These are phyloP conservation scores for Yamadazyma endophytica DNA, from an alignment of 805 yeast genomes.

Conservation along the genomic window DNA sequence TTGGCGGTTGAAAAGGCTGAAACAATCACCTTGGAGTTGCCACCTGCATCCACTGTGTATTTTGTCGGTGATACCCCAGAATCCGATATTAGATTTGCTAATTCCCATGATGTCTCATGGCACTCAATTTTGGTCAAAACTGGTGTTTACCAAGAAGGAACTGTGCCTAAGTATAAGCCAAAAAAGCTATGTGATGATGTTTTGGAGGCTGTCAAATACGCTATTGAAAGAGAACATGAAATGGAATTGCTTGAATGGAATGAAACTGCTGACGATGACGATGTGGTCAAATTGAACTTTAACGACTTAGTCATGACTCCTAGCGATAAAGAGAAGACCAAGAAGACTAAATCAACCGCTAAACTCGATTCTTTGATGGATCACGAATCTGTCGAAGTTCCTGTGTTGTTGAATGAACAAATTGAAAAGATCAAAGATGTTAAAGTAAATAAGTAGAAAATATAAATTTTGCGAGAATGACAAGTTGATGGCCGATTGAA, in stretches of 20 bases:
- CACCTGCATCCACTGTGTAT: conserved; percentile 82
- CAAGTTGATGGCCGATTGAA: background rate
- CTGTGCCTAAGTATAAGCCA: conserved; percentile 75
- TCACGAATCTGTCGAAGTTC: conserved; percentile 48
- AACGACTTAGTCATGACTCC: conserved; percentile 45
- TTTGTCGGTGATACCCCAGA: conserved; percentile 91
- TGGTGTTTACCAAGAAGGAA: conserved; percentile 81
- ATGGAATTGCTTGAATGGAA: conserved; percentile 76
- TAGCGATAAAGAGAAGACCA: conserved; percentile 17
- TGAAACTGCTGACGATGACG: conserved; percentile 35
- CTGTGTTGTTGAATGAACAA: conserved; percentile 43
- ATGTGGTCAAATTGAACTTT: conserved; percentile 36
- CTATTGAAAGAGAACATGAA: conserved; percentile 75
- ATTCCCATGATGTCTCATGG: conserved; percentile 83
- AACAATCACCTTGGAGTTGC: conserved; percentile 51
- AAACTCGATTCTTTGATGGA: conserved; percentile 21
- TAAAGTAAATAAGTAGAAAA: conserved; percentile 14
- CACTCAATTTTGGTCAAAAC: conserved; percentile 80
- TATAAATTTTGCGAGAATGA: background rate
- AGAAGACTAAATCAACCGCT: conserved; percentile 4
- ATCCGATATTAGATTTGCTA: conserved; percentile 83
- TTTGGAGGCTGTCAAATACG: conserved; percentile 77
- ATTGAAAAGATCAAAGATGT: conserved; percentile 35
- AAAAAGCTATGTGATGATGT: conserved; percentile 71
- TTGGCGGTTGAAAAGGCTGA: conserved; percentile 37